A percentile compares a stretch with the other conserved stretches of the same genome.
phyloP scores from a whole-genome alignment of 768 basidiomycete species.

The Lentinula edodes region DNA sequence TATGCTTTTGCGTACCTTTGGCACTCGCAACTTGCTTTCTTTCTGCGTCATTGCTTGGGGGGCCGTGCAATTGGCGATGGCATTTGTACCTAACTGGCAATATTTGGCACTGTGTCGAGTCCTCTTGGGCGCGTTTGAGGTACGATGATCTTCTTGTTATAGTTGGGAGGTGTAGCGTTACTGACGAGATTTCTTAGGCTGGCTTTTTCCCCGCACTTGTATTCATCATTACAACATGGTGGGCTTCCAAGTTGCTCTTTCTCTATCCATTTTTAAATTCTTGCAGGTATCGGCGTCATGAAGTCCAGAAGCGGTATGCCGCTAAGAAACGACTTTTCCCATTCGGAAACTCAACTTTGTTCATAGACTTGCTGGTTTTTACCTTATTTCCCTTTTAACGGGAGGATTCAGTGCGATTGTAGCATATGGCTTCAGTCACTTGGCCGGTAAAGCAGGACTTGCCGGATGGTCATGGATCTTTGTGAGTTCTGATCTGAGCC shows the following conservation, averaged over 20 bases:
- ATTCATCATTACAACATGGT: slow-evolving; percentile 48
- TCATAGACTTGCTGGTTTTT: slow-evolving; percentile 39
- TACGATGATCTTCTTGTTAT: neutral
- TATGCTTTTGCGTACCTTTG: slow-evolving; percentile 5
- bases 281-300: slow-evolving; percentile 42
- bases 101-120: slow-evolving; percentile 9
- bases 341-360: neutral
- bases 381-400: slow-evolving; percentile 33
- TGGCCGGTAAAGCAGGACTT: slow-evolving; percentile 33
- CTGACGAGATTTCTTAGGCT: slow-evolving; percentile 24
- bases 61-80: slow-evolving; percentile 12
- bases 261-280: neutral
- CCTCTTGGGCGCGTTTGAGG: slow-evolving; percentile 11
- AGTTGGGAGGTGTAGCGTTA: neutral
- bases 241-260: slow-evolving; percentile 1
- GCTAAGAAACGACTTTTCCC: neutral
- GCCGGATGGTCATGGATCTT: slow-evolving; percentile 50
- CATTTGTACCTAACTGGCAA: slow-evolving; percentile 9
- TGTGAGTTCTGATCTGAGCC: slow-evolving; percentile 15
- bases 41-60: slow-evolving; percentile 12
- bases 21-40: slow-evolving; percentile 9
- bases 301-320: slow-evolving; percentile 42
- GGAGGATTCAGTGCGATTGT: slow-evolving; percentile 38
- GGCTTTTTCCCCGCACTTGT: slow-evolving; percentile 47
- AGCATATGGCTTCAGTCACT: slow-evolving; percentile 34